phyloP scores from a whole-genome alignment of 805 yeast species.

The Metschnikowia vanudenii region DNA sequence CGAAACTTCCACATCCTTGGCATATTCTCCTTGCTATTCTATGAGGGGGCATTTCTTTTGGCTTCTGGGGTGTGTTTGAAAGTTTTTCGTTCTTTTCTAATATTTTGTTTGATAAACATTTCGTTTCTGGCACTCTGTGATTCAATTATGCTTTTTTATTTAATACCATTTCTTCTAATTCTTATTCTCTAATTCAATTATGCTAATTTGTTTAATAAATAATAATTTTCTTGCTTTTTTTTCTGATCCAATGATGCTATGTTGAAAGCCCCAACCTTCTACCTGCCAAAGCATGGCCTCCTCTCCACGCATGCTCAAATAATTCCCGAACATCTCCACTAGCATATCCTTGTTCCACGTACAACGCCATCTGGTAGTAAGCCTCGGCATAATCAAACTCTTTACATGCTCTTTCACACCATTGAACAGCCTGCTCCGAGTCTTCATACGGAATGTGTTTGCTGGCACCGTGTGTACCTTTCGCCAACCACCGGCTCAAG shows the following conservation, averaged over 20 bases:
- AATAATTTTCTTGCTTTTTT: too few relatives aligned
- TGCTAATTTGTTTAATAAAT: background rate
- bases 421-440: slow-evolving; percentile 37
- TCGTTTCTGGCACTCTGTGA: too few relatives aligned
- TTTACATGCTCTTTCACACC: slow-evolving; percentile 44
- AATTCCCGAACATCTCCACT: slow-evolving; percentile 29
- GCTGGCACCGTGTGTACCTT: slow-evolving; percentile 33
- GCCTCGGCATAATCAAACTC: slow-evolving; percentile 41
- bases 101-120: too few relatives aligned
- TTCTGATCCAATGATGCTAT: too few relatives aligned
- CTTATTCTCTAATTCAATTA: too few relatives aligned
- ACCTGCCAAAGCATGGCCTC: slow-evolving; percentile 32
- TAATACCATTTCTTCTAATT: background rate
- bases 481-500: slow-evolving; percentile 40
- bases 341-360: slow-evolving; percentile 37
- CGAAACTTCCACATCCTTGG: too few relatives aligned
- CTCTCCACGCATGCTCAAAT: slow-evolving; percentile 34
- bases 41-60: too few relatives aligned
- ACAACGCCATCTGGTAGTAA: slow-evolving; percentile 38
- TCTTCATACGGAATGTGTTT: slow-evolving; percentile 38
- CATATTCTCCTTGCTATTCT: too few relatives aligned
- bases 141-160: background rate
- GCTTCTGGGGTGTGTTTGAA: too few relatives aligned
- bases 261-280: slow-evolving; percentile 1
- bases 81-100: too few relatives aligned